Percentiles rank a stretch among this genome's conserved stretches.
These are phyloP conservation scores for Chenopodium suecicum DNA, from an alignment of 148 eudicot species.

Conservation along the genomic window DNA sequence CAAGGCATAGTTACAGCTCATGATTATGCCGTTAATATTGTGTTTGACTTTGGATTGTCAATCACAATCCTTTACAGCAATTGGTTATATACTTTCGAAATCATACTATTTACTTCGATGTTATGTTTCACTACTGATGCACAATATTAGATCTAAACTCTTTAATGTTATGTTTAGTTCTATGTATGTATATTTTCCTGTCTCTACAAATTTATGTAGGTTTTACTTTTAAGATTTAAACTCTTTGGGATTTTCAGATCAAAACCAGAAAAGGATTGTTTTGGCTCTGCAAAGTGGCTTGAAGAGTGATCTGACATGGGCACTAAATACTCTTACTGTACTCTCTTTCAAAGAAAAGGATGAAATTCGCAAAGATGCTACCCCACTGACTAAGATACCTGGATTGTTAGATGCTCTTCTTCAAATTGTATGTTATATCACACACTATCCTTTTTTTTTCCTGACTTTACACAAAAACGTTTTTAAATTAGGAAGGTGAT, in stretches of 20 bases:
- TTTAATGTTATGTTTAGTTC: too few relatives aligned
- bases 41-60: too few relatives aligned
- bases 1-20: too few relatives aligned
- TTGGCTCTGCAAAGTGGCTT: slow-evolving; percentile 97
- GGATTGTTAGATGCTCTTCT: slow-evolving; percentile 97
- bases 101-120: too few relatives aligned
- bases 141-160: too few relatives aligned
- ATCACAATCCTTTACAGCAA: too few relatives aligned
- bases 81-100: too few relatives aligned
- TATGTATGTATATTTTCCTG: background rate
- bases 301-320: slow-evolving; percentile 96
- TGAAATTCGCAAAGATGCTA: slow-evolving; percentile 87
- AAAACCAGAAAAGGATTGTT: slow-evolving; percentile 89
- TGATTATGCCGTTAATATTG: too few relatives aligned
- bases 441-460: background rate
- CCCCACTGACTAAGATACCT: slow-evolving; percentile 84
- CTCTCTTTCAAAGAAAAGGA: slow-evolving; percentile 98
- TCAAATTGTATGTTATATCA: slow-evolving; percentile 71
- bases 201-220: background rate
- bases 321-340: slow-evolving; percentile 77
- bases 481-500: background rate
- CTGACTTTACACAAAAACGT: background rate
- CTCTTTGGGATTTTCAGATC: slow-evolving; percentile 48
- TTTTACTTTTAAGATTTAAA: background rate
- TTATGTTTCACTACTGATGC: too few relatives aligned